phyloP scores from a whole-genome alignment of 2,329 filamentous ascomycete species.

The Cladosporium sphaerospermum region DNA sequence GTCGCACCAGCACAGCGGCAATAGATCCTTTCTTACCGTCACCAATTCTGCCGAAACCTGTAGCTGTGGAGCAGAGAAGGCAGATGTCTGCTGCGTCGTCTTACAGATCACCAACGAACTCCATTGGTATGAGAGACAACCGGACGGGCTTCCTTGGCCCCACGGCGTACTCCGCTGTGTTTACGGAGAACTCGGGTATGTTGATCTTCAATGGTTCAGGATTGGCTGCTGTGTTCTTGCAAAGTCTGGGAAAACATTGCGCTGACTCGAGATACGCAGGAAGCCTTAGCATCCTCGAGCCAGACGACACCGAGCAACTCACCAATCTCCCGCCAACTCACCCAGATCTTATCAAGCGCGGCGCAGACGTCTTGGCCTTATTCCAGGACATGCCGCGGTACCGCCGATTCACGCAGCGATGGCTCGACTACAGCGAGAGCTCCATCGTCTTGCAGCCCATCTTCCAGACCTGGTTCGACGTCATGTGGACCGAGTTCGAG shows the following conservation, averaged over 20 bases:
- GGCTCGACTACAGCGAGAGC: constrained; percentile 31
- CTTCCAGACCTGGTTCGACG: constrained; percentile 29
- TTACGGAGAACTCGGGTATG: constrained; percentile 23
- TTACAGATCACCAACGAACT: constrained; percentile 17
- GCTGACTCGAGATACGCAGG: background rate
- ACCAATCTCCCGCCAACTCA: constrained; percentile 23
- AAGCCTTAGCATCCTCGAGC: constrained; percentile 19
- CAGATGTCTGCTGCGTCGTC: constrained; percentile 17
- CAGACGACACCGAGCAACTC: constrained; percentile 20
- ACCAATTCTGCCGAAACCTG: constrained; percentile 10
- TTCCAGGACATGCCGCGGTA: constrained; percentile 29
- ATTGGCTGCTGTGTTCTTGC: too few species aligned
- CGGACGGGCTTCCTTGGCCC: constrained; percentile 29
- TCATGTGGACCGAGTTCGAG: constrained; percentile 31
- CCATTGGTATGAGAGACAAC: constrained; percentile 23
- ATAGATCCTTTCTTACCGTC: background rate
- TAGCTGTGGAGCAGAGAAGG: constrained; percentile 14
- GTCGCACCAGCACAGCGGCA: background rate
- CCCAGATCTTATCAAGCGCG: constrained; percentile 27
- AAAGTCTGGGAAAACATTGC: too few species aligned
- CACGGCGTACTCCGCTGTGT: constrained; percentile 30
- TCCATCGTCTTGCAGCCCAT: constrained; percentile 28
- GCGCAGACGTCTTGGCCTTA: constrained; percentile 28
- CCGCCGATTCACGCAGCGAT: constrained; percentile 25
- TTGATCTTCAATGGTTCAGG: too few species aligned